Percentiles rank a stretch among this genome's conserved stretches.
Evolutionary conservation across 1,284 basidiomycete species (phyloP).

Genomic region (Ceratobasidium papillatum): DNA sequence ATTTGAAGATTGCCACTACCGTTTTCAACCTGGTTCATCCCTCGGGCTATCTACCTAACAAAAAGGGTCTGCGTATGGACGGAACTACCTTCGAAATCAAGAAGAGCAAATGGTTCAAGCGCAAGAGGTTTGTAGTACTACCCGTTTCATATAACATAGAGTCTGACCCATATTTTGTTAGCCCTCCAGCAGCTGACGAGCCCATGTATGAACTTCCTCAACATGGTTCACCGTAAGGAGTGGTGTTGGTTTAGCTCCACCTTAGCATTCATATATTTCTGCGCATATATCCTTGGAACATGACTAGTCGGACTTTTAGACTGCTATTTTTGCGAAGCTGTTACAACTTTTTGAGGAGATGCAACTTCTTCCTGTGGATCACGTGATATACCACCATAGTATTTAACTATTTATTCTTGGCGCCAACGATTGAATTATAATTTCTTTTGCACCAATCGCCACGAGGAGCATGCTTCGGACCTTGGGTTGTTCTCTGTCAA

Average conservation of each 20-base stretch:
- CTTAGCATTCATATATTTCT: background rate
- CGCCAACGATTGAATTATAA: background rate
- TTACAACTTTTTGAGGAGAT: background rate
- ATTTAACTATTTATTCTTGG: background rate
- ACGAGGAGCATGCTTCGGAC: conserved; percentile 12
- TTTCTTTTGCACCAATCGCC: background rate
- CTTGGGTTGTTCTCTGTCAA: background rate
- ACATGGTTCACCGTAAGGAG: background rate
- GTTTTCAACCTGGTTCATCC: conserved; percentile 41
- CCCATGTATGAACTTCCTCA: conserved; percentile 8
- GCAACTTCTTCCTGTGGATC: background rate
- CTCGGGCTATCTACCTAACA: conserved; percentile 40
- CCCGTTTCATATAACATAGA: no score
- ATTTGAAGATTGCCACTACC: conserved; percentile 27
- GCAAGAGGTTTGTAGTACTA: conserved; percentile 16
- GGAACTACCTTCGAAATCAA: conserved; percentile 42
- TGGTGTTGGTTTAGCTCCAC: background rate
- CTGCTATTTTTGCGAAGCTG: background rate
- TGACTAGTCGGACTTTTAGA: background rate
- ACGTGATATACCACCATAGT: background rate
- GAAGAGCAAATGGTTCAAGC: conserved; percentile 24
- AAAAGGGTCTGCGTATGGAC: conserved; percentile 44
- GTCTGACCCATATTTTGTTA: background rate
- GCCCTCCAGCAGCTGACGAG: conserved; percentile 1
- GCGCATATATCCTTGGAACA: background rate